Conservation (phyloP, 2,329 filamentous ascomycete species). For the Claviceps sp. region DNA sequence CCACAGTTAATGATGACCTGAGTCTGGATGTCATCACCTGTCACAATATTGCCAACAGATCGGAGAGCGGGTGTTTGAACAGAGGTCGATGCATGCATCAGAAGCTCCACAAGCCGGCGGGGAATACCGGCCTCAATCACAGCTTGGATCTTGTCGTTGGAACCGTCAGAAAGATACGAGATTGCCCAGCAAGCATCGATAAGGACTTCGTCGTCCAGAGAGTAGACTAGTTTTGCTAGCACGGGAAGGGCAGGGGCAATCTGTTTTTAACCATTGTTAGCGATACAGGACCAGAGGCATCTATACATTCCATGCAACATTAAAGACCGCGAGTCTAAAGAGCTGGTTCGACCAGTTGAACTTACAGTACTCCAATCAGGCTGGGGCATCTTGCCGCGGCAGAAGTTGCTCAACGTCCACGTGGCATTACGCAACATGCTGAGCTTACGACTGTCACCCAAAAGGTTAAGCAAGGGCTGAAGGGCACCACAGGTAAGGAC, state of each 20-base stretch:
- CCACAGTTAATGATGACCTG: slow-evolving; percentile 99
- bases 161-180: slow-evolving; percentile 92
- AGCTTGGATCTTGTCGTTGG: slow-evolving; percentile 98
- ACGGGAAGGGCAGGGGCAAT: slow-evolving; percentile 91
- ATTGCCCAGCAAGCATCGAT: slow-evolving; percentile 99
- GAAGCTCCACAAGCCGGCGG: slow-evolving; percentile 84
- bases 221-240: slow-evolving; percentile 94
- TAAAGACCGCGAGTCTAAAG: neutral
- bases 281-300: too few relatives aligned
- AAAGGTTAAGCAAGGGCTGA: slow-evolving; percentile 73
- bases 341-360: neutral
- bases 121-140: slow-evolving; percentile 98
- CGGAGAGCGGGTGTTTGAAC: slow-evolving; percentile 95
- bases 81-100: slow-evolving; percentile 96
- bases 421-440: slow-evolving; percentile 99
- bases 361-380: slow-evolving; percentile 93
- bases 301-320: too few relatives aligned
- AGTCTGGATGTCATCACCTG: slow-evolving; percentile 94
- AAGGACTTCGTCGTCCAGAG: slow-evolving; percentile 91
- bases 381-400: slow-evolving; percentile 97
- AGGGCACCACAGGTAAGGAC: slow-evolving; percentile 85
- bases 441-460: slow-evolving; percentile 94
- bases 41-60: slow-evolving; percentile 97
- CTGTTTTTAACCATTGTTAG: slow-evolving; percentile 27
- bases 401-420: slow-evolving; percentile 99